phyloP scores from a whole-genome alignment of 129 eudicot genomes.

The Heracleum sosnowskyi region DNA sequence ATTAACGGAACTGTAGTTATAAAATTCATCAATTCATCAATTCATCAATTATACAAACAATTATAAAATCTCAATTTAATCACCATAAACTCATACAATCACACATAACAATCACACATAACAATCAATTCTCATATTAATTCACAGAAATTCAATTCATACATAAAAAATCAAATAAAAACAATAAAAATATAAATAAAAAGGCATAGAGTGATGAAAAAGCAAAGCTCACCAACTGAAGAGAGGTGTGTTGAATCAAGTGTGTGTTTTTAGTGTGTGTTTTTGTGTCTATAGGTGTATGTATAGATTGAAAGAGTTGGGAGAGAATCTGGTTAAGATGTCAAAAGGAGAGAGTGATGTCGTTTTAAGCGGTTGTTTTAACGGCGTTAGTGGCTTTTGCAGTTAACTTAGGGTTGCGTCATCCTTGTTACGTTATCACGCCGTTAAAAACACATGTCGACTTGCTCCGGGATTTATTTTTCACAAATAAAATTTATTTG shows the following conservation, averaged over 20 bases:
- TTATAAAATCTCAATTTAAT: background rate
- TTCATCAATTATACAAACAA: background rate
- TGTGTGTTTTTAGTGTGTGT: background rate
- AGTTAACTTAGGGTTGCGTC: background rate
- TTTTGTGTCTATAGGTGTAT: background rate
- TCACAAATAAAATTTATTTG: too few relatives aligned
- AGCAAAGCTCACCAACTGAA: constrained; percentile 27
- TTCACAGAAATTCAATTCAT: background rate
- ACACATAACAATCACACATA: constrained; percentile 14
- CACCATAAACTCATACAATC: constrained; percentile 6
- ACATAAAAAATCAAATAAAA: background rate
- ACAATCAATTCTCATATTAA: constrained; percentile 6
- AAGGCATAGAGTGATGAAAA: constrained; percentile 24
- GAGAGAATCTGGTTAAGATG: constrained; percentile 37
- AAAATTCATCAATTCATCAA: background rate
- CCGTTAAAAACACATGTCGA: background rate
- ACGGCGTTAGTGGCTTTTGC: constrained; percentile 32
- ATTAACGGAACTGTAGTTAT: constrained; percentile 20
- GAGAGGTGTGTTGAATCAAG: background rate
- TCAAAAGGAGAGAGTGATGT: constrained; percentile 18
- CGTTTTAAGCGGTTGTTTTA: constrained; percentile 29
- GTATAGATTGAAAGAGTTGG: background rate
- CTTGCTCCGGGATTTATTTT: too few relatives aligned
- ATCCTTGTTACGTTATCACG: background rate
- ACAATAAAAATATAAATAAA: background rate